Percentiles rank a stretch among this genome's conserved stretches.
These are phyloP conservation scores for Ocimum tenuiflorum DNA, from an alignment of 257 asterid species.

Conservation along the genomic window DNA sequence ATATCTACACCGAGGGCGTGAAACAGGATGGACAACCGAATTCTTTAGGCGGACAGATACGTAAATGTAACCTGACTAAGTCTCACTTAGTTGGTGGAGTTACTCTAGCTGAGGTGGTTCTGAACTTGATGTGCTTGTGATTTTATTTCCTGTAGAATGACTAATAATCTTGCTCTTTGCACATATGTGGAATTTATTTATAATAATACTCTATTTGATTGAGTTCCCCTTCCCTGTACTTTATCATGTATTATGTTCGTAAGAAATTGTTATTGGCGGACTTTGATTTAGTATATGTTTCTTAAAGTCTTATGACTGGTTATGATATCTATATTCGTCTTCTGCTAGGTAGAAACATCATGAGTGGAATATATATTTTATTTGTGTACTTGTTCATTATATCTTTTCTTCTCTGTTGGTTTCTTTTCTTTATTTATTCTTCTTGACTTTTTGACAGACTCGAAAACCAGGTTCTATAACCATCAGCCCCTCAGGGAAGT, in stretches of 20 bases:
- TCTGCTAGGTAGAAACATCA: background rate
- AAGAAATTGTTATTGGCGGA: background rate
- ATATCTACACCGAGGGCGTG: constrained; percentile 30
- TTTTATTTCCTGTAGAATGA: background rate
- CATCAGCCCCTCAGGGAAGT: constrained; percentile 53
- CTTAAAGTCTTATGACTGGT: background rate
- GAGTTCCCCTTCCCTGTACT: background rate
- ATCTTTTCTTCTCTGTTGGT: no score
- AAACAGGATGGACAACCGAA: constrained; percentile 19
- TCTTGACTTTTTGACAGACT: constrained; percentile 39
- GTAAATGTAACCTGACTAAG: constrained; percentile 61
- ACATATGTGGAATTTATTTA: background rate
- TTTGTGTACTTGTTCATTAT: no score
- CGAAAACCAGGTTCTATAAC: constrained; percentile 37
- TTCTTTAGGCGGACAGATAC: constrained; percentile 38
- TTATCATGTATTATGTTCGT: background rate
- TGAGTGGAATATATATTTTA: background rate
- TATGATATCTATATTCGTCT: background rate
- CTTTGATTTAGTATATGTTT: background rate
- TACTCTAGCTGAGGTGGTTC: constrained; percentile 64
- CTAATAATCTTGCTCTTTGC: background rate
- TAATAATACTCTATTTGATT: background rate
- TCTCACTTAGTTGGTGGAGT: constrained; percentile 60
- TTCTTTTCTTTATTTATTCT: no score
- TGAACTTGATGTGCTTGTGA: background rate